Conservation (phyloP, 139 green algal species). For the Tetratostichococcus sp. region DNA sequence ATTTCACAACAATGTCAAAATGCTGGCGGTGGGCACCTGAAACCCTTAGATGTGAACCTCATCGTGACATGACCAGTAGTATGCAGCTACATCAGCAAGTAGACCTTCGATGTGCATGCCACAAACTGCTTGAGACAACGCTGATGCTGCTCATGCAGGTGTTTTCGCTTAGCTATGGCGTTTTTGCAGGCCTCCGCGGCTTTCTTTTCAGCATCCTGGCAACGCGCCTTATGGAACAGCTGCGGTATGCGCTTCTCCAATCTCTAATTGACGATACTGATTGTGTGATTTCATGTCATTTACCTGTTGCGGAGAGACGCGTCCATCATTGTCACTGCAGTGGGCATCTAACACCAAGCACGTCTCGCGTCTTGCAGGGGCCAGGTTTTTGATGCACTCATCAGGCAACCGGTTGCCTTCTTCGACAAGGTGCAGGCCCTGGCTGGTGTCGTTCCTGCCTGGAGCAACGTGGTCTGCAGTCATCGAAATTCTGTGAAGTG, state of each 20-base stretch:
- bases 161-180: slow-evolving; percentile 49
- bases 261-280: neutral
- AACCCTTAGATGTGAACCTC: no score
- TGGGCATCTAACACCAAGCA: neutral
- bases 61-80: no score
- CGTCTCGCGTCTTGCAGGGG: slow-evolving; percentile 21
- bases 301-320: no score
- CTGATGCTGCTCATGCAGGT: neutral
- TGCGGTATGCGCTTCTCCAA: slow-evolving; percentile 33
- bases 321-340: no score
- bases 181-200: slow-evolving; percentile 58
- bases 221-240: slow-evolving; percentile 60
- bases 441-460: no score
- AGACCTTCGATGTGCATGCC: no score
- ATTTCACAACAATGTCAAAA: slow-evolving; percentile 40
- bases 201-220: slow-evolving; percentile 70
- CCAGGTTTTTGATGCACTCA: slow-evolving; percentile 47
- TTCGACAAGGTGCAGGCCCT: slow-evolving; percentile 38
- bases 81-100: no score
- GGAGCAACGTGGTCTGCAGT: no score
- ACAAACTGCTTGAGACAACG: no score
- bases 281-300: no score
- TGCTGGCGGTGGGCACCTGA: slow-evolving; percentile 28
- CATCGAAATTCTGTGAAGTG: no score
- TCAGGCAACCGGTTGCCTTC: slow-evolving; percentile 37